Evolutionary conservation across 768 basidiomycete genomes (phyloP).

Genomic region (Pilatotrama ljubarskyi): DNA sequence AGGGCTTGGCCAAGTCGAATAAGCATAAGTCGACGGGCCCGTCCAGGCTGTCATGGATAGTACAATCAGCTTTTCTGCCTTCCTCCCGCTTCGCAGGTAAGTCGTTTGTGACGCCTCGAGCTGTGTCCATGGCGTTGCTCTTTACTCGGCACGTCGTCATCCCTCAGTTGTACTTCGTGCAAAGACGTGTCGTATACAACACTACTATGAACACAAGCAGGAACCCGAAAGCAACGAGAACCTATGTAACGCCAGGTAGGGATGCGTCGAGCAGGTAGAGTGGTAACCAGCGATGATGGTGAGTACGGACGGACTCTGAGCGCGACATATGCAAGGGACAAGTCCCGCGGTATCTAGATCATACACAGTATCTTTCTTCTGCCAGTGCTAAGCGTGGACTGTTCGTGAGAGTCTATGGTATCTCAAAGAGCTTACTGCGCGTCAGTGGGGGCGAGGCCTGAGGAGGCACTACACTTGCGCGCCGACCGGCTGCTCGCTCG

Average conservation of each 20-base stretch:
- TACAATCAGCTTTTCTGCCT: too few relatives aligned
- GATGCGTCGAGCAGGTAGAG: not conserved
- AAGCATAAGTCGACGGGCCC: too few relatives aligned
- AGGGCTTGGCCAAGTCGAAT: too few relatives aligned
- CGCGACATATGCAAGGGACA: not conserved
- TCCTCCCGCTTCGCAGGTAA: too few relatives aligned
- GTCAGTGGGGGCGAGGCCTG: not conserved
- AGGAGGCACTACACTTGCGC: conserved; percentile 3
- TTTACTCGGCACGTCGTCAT: too few relatives aligned
- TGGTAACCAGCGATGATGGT: too few relatives aligned
- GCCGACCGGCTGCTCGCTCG: conserved; percentile 12
- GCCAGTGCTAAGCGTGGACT: not conserved
- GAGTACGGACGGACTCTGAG: too few relatives aligned
- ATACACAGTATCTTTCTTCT: conserved; percentile 1
- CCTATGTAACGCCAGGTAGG: not conserved
- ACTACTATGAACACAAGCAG: not conserved
- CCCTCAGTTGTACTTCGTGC: too few relatives aligned
- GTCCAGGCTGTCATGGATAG: too few relatives aligned
- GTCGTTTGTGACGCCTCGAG: too few relatives aligned
- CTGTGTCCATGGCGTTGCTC: too few relatives aligned
- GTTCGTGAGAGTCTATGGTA: not conserved
- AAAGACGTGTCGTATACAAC: not conserved
- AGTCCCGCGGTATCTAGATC: conserved; percentile 1
- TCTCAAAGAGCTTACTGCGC: too few relatives aligned
- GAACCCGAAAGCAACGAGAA: conserved; percentile 7